Base-by-base conservation (phyloP, 164 flowering plant species). In the Vitis rotundifolia region DNA sequence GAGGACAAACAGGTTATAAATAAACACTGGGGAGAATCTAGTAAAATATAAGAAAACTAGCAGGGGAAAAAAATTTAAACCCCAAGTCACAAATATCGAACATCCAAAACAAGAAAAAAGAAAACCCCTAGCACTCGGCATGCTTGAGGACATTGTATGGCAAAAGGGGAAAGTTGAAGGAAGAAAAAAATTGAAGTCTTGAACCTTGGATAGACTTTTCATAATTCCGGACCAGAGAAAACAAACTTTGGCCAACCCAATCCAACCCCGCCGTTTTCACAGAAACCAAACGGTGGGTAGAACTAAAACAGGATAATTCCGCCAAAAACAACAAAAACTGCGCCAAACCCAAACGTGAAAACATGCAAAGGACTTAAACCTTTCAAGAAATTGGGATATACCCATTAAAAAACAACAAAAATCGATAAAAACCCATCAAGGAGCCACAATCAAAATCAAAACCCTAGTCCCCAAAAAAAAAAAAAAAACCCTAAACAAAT, bases 391-490 rank as follows among this genome's bases (percentile, higher is more conserved):
- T 29, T 11, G n/a, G 31, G 37, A 59, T 3, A 59, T 11, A 59
- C 47, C 15, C 44, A 59, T 59, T 59, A 18, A 37, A 1, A 8
- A 15, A 61, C 49, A 31, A 3, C 18, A 37, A 5, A 61, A 28
- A 37, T 12, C 14, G 37, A 29, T 28, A 8, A 13, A 13, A 28
- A 31, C 61, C 61, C 37, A 22, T 22, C 12, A 59, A 59, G 1
- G 48, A 59, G 29, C 0, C 2, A 3, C 16, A 11, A 37, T 8
- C 8, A 59, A 31, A 31, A 31, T 47, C 18, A 61, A 18, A 31
- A 44, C 64, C 64, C 64, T 14, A 31, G 64, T 31, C 64, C 49
- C n/a, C 19, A 18, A 62, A 19, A 37, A 49, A 49, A 64, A 13
- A 63, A 16, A n/a, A 48, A 63, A 37, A 19, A 2, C 19, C n/a